Conservation (phyloP, 331 rosid genomes). For the Arachis monticola region DNA sequence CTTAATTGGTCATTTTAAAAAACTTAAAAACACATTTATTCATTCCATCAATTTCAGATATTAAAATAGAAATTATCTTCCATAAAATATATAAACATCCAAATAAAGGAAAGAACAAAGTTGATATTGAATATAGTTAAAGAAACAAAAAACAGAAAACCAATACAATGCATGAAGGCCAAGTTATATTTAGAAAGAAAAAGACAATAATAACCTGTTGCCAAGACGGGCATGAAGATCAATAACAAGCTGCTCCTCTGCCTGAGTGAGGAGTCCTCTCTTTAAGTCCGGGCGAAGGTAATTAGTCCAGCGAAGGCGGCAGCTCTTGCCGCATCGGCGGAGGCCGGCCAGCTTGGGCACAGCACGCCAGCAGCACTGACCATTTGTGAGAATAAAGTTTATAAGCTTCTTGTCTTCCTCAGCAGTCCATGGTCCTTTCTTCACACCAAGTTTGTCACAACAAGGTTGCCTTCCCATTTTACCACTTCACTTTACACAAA, state of each 20-base stretch:
- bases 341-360: constrained; percentile 99
- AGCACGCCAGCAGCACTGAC: constrained; percentile 99
- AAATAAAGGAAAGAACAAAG: too few relatives aligned
- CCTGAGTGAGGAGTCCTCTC: constrained; percentile 88
- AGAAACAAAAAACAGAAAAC: background rate
- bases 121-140: too few relatives aligned
- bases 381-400: constrained; percentile 87
- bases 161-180: constrained; percentile 33
- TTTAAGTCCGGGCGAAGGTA: constrained; percentile 93
- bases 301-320: constrained; percentile 98
- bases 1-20: too few relatives aligned
- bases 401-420: constrained; percentile 97
- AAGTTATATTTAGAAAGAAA: background rate
- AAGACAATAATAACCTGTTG: constrained; percentile 63
- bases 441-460: constrained; percentile 95
- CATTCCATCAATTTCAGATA: too few relatives aligned
- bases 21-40: too few relatives aligned
- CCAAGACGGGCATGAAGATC: constrained; percentile 98
- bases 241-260: constrained; percentile 85
- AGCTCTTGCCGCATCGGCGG: constrained; percentile 93
- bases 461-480: constrained; percentile 96
- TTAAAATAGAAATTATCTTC: too few relatives aligned
- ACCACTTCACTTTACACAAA: constrained; percentile 22
- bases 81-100: too few relatives aligned
- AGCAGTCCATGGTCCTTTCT: constrained; percentile 98